Evolutionary conservation across 2,329 filamentous ascomycete genomes (phyloP).

Genomic region (Venturia nashicola): DNA sequence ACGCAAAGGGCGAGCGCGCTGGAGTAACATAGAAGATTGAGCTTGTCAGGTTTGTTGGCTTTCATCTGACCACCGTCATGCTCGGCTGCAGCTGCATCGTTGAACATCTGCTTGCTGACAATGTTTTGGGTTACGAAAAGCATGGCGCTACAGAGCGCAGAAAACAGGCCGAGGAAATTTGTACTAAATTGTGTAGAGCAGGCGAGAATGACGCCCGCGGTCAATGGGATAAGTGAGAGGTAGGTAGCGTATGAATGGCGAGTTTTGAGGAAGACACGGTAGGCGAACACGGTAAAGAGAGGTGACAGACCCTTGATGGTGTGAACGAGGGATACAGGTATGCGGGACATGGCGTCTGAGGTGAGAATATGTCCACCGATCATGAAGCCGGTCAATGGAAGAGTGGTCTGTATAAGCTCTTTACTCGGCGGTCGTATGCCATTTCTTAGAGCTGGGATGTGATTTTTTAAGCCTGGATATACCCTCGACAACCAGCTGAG

Average conservation of each 20-base stretch:
- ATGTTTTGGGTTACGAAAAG: constrained; percentile 98
- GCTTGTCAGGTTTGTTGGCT: constrained; percentile 80
- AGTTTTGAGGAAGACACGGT: constrained; percentile 79
- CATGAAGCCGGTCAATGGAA: constrained; percentile 89
- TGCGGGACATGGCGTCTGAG: constrained; percentile 85
- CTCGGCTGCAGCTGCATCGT: constrained; percentile 78
- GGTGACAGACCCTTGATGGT: constrained; percentile 97
- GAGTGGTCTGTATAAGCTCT: constrained; percentile 72
- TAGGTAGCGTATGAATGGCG: constrained; percentile 75
- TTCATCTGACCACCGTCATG: constrained; percentile 50
- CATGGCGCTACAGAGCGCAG: constrained; percentile 78
- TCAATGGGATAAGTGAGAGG: constrained; percentile 67
- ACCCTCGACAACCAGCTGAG: constrained; percentile 62
- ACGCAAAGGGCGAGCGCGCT: constrained; percentile 82
- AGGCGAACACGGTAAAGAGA: constrained; percentile 87
- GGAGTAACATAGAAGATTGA: constrained; percentile 95
- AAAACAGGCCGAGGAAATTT: constrained; percentile 80
- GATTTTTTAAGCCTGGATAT: constrained; percentile 57
- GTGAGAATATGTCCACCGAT: constrained; percentile 88
- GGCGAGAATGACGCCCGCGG: constrained; percentile 86
- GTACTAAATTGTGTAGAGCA: constrained; percentile 86
- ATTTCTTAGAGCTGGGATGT: constrained; percentile 68
- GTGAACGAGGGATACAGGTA: constrained; percentile 92
- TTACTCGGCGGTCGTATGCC: constrained; percentile 70
- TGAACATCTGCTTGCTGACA: constrained; percentile 95